Base-by-base conservation (phyloP, 148 eudicot genomes). In the Vaccinium vitisidaea region DNA sequence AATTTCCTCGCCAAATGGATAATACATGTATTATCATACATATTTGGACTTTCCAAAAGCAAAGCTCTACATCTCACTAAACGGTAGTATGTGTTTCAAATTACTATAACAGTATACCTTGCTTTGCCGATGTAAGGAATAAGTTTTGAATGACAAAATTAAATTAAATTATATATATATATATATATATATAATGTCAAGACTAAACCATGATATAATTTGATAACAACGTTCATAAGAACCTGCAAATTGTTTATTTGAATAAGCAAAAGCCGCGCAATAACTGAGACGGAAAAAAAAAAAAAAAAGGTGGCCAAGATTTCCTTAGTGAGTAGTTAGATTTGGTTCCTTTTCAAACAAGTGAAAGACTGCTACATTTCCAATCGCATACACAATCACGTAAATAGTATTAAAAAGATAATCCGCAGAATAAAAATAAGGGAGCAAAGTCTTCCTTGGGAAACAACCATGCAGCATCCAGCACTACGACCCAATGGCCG, bases 241-340 rank as follows among this genome's bases (percentile, higher is more conserved):
- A 75, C 27, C 49, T 18, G 27, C 53, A 43, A 18, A 74, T 74
- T 39, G 12, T 5, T 75, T 21, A 32, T 46, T 75, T 7, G 54
- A 75, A 75, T 43, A 46, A 75, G 79, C 79, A 18, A 75, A 75
- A 6, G 23, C 53, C 79, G 54, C 9, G 8, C 53, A 48, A 43
- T 18, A 18, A 16, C 53, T 14, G 19, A 19, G 53, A 10, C 4
- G 12, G 50, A 50, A 77, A 18, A 77, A 49, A 50, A 16, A 50
- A 16, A n/a, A 18, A 23, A 23, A 77, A 49, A 77, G 9, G 53
- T 43, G 54, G 14, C 79, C 49, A 6, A 19, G 21, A 80, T 80
- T 80, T 80, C 69, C 65, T 32, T 23, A 15, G 48, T 54, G 81
- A 79, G 81, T 18, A 15, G 81, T 79, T 79, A 55, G 81, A 79